These are phyloP conservation scores for Volvariella surrecta DNA, from an alignment of 1,284 basidiomycete genomes.

Conservation along the genomic window DNA sequence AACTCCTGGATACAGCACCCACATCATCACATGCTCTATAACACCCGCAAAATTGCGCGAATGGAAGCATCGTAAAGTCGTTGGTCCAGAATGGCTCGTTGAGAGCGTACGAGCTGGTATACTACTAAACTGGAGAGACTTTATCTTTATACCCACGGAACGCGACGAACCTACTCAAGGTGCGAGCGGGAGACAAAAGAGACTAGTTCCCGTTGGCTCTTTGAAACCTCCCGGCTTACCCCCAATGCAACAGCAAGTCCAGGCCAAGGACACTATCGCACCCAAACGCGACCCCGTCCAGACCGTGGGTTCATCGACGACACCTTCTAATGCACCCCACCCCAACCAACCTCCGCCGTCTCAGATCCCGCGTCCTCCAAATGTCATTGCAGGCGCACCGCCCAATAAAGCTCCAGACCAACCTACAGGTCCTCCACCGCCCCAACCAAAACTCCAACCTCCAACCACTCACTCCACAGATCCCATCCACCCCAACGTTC, in stretches of 20 bases:
- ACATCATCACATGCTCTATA: constrained; percentile 85
- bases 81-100: constrained; percentile 80
- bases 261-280: too few species aligned
- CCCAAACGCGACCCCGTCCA: too few species aligned
- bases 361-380: too few species aligned
- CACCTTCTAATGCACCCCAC: too few species aligned
- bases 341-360: too few species aligned
- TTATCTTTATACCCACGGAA: constrained; percentile 42
- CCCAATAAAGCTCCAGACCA: constrained; percentile 5
- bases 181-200: constrained; percentile 12
- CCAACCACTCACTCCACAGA: constrained; percentile 23
- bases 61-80: constrained; percentile 85
- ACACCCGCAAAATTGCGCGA: constrained; percentile 86
- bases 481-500: constrained; percentile 23
- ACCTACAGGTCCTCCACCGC: constrained; percentile 11
- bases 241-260: too few species aligned
- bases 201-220: too few species aligned
- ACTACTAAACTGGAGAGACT: constrained; percentile 75
- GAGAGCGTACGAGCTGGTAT: constrained; percentile 60
- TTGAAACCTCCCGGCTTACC: too few species aligned
- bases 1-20: constrained; percentile 47
- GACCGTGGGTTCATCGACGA: too few species aligned
- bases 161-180: constrained; percentile 43
- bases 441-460: constrained; percentile 16
- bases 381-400: constrained; percentile 3